Evolutionary conservation across 257 asterid genomes (phyloP), one percentile per base, ranked within the genome.

Genomic region (Nicotiana knightiana): DNA sequence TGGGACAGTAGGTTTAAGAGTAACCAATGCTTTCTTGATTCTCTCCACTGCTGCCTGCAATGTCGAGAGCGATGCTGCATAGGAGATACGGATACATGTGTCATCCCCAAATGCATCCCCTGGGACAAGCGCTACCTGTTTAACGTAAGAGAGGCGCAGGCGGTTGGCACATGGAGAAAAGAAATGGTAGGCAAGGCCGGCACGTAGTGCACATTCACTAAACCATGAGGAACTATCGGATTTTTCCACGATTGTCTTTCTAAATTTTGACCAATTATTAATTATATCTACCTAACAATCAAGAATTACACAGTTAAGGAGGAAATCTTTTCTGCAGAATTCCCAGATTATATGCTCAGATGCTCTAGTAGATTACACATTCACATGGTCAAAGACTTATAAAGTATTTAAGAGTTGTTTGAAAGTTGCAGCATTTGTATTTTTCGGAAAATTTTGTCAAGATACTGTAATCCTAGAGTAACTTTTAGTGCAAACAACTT

Each of bases 91-190:
- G 58, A 95, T 90, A 88, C 99, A 93, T 4, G 88, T 92, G 82
- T 95, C 99, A 18, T 95, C 98, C 7, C 99, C 99, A 65, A 95
- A 95, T 67, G 99, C 99, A 81, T 91, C 95, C 9, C 99, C 99
- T 0, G 99, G 99, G 26, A 93, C 97, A 51, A 95, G 94, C 53
- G 99, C 99, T 77, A 95, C 98, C 98, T 94, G 88, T 64, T 35
- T 46, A 30, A 4, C 59, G 54, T 39, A 28, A 46, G 61, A 26
- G 5, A 7, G 4, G 43, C 63, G 53, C 63, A 7, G 28, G 43
- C 79, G 79, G 37, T 43, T 43, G 9, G 51, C 12, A 7, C 0
- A 12, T 70, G 84, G 12, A 39, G 11, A 66, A 46, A 3, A 46
- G 4, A 35, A 15, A 65, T 5, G 73, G 37, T 16, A 2, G 16